A percentile compares a stretch with the other conserved stretches of the same genome.
Evolutionary conservation across 352 stramenopile genomes (phyloP).

Genomic region (Elongisporangium prolatum): DNA sequence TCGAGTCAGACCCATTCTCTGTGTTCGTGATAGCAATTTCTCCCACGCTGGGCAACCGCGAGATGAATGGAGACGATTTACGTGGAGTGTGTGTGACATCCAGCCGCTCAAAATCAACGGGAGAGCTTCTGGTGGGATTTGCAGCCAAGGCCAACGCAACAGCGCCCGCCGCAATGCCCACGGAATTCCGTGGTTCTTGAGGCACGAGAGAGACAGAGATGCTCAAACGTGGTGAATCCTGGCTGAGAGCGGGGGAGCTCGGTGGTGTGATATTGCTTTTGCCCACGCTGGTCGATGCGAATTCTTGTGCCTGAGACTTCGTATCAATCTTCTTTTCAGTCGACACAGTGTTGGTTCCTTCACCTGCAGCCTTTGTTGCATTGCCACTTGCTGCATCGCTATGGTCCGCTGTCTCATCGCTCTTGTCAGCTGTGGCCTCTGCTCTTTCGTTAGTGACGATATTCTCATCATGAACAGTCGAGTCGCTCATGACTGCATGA

Average conservation of each 20-base stretch:
- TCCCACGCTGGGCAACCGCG: not conserved
- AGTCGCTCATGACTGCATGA: too few relatives aligned
- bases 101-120: not conserved
- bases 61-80: not conserved
- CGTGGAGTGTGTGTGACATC: not conserved
- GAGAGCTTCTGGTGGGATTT: not conserved
- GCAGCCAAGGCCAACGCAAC: not conserved
- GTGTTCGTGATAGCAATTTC: not conserved
- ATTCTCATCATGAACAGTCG: too few relatives aligned
- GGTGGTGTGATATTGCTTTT: not conserved
- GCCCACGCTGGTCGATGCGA: not conserved
- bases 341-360: not conserved
- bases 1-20: not conserved
- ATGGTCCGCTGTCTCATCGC: not conserved
- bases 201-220: not conserved
- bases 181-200: not conserved
- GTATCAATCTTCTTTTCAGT: not conserved
- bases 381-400: not conserved
- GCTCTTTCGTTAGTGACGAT: not conserved
- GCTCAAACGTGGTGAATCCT: not conserved
- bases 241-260: not conserved
- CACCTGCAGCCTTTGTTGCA: not conserved
- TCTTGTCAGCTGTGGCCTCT: not conserved
- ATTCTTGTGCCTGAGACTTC: not conserved
- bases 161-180: not conserved